Evolutionary conservation across 805 yeast species (phyloP), one percentile per base, ranked within the genome.

Genomic region (Kuraishia borneana): DNA sequence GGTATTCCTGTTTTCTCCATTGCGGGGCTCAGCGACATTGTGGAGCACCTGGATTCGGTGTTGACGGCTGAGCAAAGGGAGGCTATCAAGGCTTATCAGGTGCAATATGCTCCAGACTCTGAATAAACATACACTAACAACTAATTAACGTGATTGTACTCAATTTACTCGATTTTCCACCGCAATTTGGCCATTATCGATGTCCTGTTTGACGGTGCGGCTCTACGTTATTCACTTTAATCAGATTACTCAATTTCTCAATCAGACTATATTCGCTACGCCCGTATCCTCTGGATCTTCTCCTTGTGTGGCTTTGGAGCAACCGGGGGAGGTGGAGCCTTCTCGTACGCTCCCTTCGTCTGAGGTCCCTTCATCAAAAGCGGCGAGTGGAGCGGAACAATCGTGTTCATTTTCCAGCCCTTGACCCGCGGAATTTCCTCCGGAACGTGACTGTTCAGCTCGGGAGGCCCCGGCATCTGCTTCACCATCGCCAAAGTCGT

Each of bases 321-420:
- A 18, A 51, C 53, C 16, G 64, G 65, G 12, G 74, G 72, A 28
- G 67, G 65, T 18, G 63, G 41, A 29, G 58, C 61, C 35, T 58
- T 62, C 23, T 73, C 77, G 47, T 82, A 82, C 23, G 81, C 70
- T 37, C 68, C 56, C 41, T 76, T 84, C 2, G 87, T 76, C 67
- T 77, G 76, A 34, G 96, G 96, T 46, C 83, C 85, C 21, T 83
- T 88, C 65, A 83, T 69, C 30, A 88, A 68, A 30, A 80, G 75
- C 14, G 80, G 75, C 35, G 94, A 79, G 47, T 80, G 85, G 21
- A 85, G 65, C n/a, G 98, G 98, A 10, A 88, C 84, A 30, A 89
- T 76, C 2, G 77, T 72, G 54, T 83, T 84, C 83, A 88, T 81
- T 47, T 68, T 73, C 65, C 83, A 81, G 9, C 95, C 95, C 44